Evolutionary conservation across 2,329 filamentous ascomycete genomes (phyloP).

Genomic region (Ascochyta fabae): DNA sequence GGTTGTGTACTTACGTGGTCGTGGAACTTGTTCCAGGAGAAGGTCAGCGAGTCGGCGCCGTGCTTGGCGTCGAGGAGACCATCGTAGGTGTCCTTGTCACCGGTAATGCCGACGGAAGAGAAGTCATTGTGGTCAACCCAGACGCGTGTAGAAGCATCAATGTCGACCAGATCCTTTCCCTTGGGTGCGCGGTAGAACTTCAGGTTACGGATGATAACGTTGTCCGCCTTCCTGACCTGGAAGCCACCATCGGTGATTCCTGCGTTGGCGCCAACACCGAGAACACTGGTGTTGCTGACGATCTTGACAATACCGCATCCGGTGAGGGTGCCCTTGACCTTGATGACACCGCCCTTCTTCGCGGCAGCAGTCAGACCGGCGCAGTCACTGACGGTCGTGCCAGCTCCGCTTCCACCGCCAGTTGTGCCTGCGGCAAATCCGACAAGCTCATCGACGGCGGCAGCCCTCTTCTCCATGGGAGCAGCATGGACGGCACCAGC

Average conservation of each 20-base stretch:
- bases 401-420: constrained; percentile 62
- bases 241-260: constrained; percentile 56
- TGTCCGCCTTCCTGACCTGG: constrained; percentile 59
- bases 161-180: constrained; percentile 66
- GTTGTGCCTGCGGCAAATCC: constrained; percentile 62
- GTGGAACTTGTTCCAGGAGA: constrained; percentile 60
- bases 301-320: constrained; percentile 42
- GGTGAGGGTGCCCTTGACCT: constrained; percentile 40
- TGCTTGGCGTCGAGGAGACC: constrained; percentile 66
- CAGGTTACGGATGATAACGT: constrained; percentile 70
- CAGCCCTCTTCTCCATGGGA: constrained; percentile 36
- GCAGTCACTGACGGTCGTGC: constrained; percentile 61
- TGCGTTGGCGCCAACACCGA: constrained; percentile 53
- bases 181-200: constrained; percentile 63
- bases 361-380: constrained; percentile 59
- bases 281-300: constrained; percentile 35
- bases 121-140: constrained; percentile 73
- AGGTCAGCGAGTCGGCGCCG: constrained; percentile 65
- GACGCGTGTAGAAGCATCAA: constrained; percentile 62
- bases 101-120: constrained; percentile 56
- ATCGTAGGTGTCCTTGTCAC: constrained; percentile 42
- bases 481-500: constrained; percentile 31
- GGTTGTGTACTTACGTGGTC: constrained; percentile 53
- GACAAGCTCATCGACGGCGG: constrained; percentile 40
- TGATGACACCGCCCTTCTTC: constrained; percentile 42